phyloP scores from a whole-genome alignment of 2,329 filamentous ascomycete species.

The Septoria petroselini region DNA sequence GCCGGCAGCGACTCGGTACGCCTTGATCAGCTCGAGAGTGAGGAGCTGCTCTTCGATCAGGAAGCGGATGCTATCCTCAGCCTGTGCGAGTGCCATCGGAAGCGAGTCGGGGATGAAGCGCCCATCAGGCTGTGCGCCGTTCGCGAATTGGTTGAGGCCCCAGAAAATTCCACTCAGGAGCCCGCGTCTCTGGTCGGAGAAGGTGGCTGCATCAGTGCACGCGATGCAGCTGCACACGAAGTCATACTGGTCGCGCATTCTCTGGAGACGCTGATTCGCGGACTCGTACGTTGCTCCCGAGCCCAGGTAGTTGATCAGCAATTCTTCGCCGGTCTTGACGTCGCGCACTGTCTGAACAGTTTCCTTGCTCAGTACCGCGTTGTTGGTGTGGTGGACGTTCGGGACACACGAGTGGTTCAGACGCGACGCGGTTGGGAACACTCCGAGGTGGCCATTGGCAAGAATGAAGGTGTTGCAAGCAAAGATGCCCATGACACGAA shows the following conservation, averaged over 20 bases:
- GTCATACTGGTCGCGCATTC: conserved; percentile 29
- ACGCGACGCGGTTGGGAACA: conserved; percentile 23
- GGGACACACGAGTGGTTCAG: conserved; percentile 33
- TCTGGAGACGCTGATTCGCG: conserved; percentile 14
- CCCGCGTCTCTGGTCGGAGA: conserved; percentile 24
- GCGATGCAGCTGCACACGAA: conserved; percentile 34
- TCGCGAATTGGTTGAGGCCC: conserved; percentile 21
- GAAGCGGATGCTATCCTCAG: conserved; percentile 66
- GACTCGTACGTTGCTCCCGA: conserved; percentile 6
- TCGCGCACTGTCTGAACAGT: conserved; percentile 33
- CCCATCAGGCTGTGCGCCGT: conserved; percentile 7
- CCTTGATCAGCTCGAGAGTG: conserved; percentile 25
- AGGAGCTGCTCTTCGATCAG: conserved; percentile 84
- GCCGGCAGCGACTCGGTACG: conserved; percentile 27
- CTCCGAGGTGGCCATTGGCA: conserved; percentile 15
- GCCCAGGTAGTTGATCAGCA: conserved; percentile 22
- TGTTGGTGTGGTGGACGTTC: conserved; percentile 29
- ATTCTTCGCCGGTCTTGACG: conserved; percentile 34
- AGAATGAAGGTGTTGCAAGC: conserved; percentile 30
- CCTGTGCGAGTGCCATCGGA: conserved; percentile 17
- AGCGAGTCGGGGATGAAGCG: conserved; percentile 18
- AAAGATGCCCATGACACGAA: conserved; percentile 30
- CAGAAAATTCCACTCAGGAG: conserved; percentile 15
- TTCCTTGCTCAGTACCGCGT: conserved; percentile 16
- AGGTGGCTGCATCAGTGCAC: conserved; percentile 26